Evolutionary conservation across 2,329 filamentous ascomycete species (phyloP).

Genomic region (Thyridium curvatum): DNA sequence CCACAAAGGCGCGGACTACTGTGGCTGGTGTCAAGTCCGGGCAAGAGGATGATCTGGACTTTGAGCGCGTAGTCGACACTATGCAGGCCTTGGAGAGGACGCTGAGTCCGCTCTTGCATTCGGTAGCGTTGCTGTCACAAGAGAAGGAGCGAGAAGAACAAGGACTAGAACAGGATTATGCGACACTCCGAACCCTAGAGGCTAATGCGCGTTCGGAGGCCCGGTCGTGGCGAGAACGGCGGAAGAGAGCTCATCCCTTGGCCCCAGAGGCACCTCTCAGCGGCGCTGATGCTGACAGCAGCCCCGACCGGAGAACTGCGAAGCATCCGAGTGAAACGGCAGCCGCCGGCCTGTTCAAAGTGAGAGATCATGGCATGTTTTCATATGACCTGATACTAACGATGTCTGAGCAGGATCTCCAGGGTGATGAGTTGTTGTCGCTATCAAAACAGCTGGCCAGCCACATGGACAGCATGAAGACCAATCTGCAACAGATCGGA

Average conservation of each 20-base stretch:
- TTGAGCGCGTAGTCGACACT: slow-evolving; percentile 58
- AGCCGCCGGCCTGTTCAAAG: slow-evolving; percentile 20
- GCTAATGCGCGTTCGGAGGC: slow-evolving; percentile 50
- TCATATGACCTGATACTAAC: not conserved
- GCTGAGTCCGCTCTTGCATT: slow-evolving; percentile 57
- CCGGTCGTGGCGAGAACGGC: slow-evolving; percentile 40
- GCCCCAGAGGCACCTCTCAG: slow-evolving; percentile 26
- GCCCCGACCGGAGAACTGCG: no score
- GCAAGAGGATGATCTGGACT: slow-evolving; percentile 56
- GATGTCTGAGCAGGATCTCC: slow-evolving; percentile 21
- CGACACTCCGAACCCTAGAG: slow-evolving; percentile 42
- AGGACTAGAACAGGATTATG: slow-evolving; percentile 50
- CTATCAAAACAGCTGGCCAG: slow-evolving; percentile 42
- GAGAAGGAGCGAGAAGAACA: slow-evolving; percentile 52
- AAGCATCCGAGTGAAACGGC: slow-evolving; percentile 5
- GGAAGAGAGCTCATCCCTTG: slow-evolving; percentile 43
- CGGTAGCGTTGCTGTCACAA: slow-evolving; percentile 51
- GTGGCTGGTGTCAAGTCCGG: slow-evolving; percentile 15
- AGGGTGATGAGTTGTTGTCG: slow-evolving; percentile 35
- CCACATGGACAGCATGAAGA: slow-evolving; percentile 50
- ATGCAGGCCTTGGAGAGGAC: slow-evolving; percentile 48
- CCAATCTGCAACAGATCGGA: slow-evolving; percentile 47
- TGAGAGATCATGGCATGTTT: slow-evolving; percentile 8
- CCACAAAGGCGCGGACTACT: slow-evolving; percentile 5
- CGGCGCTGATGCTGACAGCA: no score